These are phyloP conservation scores for Mycena amicta DNA, from an alignment of 768 basidiomycete genomes.

Conservation along the genomic window DNA sequence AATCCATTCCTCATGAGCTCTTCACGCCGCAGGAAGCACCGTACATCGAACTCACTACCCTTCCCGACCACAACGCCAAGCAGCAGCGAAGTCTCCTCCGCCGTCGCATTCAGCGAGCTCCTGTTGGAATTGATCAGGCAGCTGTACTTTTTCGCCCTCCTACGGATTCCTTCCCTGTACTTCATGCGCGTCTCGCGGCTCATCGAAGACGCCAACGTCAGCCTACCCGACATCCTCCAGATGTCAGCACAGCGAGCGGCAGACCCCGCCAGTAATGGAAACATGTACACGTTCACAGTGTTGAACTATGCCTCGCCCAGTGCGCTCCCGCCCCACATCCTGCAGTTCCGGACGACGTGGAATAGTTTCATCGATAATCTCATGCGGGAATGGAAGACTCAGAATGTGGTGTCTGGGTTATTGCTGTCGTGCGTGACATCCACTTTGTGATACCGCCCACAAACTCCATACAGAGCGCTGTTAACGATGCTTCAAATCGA, in stretches of 20 bases:
- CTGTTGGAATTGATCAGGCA: too few relatives aligned
- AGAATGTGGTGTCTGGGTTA: conserved; percentile 57
- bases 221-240: not conserved
- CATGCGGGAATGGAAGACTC: conserved; percentile 57
- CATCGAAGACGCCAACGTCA: not conserved
- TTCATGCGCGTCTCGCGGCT: not conserved
- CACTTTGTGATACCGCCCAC: not conserved
- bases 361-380: conserved; percentile 55
- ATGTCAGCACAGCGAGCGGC: not conserved
- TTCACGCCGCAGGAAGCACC: too few relatives aligned
- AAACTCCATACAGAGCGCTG: not conserved
- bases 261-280: not conserved
- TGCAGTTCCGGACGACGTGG: conserved; percentile 55
- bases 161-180: not conserved
- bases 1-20: too few relatives aligned
- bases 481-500: conserved; percentile 4
- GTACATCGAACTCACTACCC: too few relatives aligned
- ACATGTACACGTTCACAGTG: not conserved
- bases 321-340: conserved; percentile 46
- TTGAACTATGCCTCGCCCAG: not conserved
- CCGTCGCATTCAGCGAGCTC: too few relatives aligned
- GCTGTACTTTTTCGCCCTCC: not conserved
- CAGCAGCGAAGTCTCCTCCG: too few relatives aligned
- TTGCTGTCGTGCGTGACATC: not conserved
- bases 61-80: too few relatives aligned